A percentile compares a stretch with the other conserved stretches of the same genome.
Conservation (phyloP, 345 rosid species). For the Cardamine resedifolia region DNA sequence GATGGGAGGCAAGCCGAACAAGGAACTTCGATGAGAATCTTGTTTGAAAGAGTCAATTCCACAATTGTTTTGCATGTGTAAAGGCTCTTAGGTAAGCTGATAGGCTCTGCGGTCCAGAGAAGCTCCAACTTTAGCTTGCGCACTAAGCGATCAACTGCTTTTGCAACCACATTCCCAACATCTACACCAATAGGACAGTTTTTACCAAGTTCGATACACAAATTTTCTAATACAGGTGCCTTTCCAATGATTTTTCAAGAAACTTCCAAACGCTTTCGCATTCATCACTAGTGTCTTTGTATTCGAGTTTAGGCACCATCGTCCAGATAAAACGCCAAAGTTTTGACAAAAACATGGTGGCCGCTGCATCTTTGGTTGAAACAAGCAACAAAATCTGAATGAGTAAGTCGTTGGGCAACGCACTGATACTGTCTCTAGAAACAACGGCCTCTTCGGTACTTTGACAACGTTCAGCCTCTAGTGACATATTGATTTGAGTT, state of each 20-base stretch:
- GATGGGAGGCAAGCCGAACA: conserved; percentile 1
- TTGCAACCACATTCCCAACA: neutral
- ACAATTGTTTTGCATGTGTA: conserved; percentile 2
- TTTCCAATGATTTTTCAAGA: neutral
- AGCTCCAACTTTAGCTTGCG: neutral
- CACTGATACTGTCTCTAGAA: neutral
- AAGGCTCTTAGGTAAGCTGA: neutral
- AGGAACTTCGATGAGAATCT: neutral
- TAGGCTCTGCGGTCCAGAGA: neutral
- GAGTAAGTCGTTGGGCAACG: neutral
- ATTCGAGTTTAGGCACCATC: neutral
- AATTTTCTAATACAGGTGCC: neutral
- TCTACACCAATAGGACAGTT: neutral
- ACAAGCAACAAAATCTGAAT: neutral
- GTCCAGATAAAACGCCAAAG: neutral
- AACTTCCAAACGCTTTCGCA: neutral
- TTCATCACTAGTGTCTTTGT: neutral
- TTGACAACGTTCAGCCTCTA: too few species aligned
- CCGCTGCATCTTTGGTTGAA: neutral
- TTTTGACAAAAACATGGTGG: neutral
- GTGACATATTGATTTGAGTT: too few species aligned
- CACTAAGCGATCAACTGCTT: neutral
- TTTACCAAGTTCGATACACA: neutral
- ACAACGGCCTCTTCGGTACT: neutral
- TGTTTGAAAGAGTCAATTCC: neutral